A percentile compares a stretch with the other conserved stretches of the same genome.
Evolutionary conservation across 345 rosid genomes (phyloP).

Genomic region (Gossypium anomalum): DNA sequence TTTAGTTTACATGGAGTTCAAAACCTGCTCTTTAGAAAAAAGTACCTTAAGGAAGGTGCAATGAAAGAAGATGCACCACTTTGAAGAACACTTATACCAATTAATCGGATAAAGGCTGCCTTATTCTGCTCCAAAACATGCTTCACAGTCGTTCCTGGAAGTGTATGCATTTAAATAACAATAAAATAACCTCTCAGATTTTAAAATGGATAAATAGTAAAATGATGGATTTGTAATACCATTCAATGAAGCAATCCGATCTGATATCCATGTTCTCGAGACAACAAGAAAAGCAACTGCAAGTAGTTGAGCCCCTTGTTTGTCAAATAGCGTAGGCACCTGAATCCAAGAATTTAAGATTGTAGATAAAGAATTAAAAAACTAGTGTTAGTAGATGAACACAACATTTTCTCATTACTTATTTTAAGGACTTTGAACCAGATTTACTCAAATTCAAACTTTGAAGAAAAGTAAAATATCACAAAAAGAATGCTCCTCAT

Average conservation of each 20-base stretch:
- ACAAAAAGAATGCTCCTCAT: neutral
- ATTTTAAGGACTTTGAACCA: neutral
- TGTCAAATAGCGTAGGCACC: conserved; percentile 87
- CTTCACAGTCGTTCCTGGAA: conserved; percentile 91
- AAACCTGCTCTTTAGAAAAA: neutral
- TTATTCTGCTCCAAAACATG: conserved; percentile 95
- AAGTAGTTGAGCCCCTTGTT: conserved; percentile 88
- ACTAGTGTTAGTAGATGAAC: neutral
- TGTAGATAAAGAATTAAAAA: neutral
- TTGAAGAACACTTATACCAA: conserved; percentile 89
- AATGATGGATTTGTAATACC: conserved; percentile 37
- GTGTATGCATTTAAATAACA: conserved; percentile 17
- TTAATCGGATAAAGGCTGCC: conserved; percentile 68
- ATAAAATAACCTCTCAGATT: conserved; percentile 13
- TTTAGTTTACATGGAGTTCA: conserved; percentile 1
- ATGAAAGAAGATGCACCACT: conserved; percentile 91
- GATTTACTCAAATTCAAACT: neutral
- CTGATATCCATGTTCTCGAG: conserved; percentile 91
- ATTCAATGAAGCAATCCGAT: conserved; percentile 92
- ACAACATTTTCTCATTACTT: neutral
- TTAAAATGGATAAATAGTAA: conserved; percentile 10
- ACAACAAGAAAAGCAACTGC: conserved; percentile 82
- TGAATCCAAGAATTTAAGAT: conserved; percentile 29
- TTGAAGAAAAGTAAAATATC: conserved; percentile 1
- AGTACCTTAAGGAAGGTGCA: conserved; percentile 90